These are phyloP conservation scores for Silene vulgaris DNA, from an alignment of 179 eudicot genomes.

Conservation along the genomic window DNA sequence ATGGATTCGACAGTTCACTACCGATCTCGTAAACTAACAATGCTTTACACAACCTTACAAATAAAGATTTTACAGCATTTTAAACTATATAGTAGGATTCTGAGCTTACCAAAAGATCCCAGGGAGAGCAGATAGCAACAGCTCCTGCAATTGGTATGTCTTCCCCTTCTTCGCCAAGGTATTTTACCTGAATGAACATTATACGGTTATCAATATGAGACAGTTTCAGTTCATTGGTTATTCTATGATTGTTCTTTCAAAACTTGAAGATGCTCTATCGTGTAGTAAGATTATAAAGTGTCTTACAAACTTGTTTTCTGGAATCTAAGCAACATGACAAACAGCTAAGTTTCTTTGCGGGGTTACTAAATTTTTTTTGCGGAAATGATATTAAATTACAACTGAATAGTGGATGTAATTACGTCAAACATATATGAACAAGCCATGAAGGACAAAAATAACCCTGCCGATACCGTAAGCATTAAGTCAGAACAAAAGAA, in stretches of 20 bases:
- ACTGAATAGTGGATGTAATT: not conserved
- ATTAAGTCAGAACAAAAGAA: not conserved
- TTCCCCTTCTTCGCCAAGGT: slow-evolving; percentile 93
- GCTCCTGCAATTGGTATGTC: slow-evolving; percentile 82
- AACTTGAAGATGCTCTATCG: not conserved
- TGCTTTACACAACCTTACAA: slow-evolving; percentile 3
- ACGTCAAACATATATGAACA: not conserved
- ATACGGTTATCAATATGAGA: not conserved
- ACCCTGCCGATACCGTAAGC: not conserved
- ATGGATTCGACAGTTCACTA: not conserved
- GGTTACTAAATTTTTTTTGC: not conserved
- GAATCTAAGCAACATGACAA: not conserved
- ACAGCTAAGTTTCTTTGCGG: not conserved
- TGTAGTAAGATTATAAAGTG: not conserved
- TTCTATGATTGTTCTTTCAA: not conserved
- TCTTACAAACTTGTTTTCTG: not conserved
- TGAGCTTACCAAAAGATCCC: slow-evolving; percentile 87
- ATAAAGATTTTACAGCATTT: not conserved
- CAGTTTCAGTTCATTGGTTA: not conserved
- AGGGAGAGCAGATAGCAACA: slow-evolving; percentile 87
- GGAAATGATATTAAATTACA: not conserved
- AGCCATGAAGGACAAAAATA: not conserved
- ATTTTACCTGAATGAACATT: slow-evolving; percentile 55
- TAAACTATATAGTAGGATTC: not conserved
- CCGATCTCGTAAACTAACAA: not conserved